Evolutionary conservation across 202 grass and related monocot genomes (phyloP).

Genomic region (Zoysia matrella): DNA sequence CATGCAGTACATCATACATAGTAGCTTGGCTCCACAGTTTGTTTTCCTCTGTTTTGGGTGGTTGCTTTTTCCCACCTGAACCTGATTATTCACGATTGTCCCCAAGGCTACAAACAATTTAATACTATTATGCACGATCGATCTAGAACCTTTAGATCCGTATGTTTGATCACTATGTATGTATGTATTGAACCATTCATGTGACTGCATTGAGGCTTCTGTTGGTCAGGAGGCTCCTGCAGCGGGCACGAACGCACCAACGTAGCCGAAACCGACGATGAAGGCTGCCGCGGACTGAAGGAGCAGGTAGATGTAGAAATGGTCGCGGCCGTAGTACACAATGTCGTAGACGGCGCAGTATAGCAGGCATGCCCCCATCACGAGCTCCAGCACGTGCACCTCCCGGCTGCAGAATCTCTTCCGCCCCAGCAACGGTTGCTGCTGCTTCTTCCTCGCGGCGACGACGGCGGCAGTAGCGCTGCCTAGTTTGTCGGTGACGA

Average conservation of each 20-base stretch:
- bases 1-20: background rate
- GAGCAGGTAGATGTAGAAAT: constrained; percentile 77
- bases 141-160: background rate
- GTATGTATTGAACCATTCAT: background rate
- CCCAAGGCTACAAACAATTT: background rate
- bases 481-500: constrained; percentile 87
- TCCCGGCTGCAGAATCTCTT: constrained; percentile 20
- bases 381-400: constrained; percentile 64
- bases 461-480: background rate
- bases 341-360: constrained; percentile 76
- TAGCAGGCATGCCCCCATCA: constrained; percentile 67
- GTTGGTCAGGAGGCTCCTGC: background rate
- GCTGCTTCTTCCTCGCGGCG: background rate
- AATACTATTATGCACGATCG: background rate
- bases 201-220: background rate
- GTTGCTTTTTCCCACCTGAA: background rate
- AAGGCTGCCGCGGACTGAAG: constrained; percentile 78
- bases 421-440: background rate
- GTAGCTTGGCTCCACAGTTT: background rate
- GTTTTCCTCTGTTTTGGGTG: background rate
- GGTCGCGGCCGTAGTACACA: constrained; percentile 54
- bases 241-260: constrained; percentile 56
- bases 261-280: constrained; percentile 73
- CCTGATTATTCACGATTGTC: background rate
- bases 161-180: background rate